A percentile compares a stretch with the other conserved stretches of the same genome.
These are phyloP conservation scores for Corynascus novoguineensis DNA, from an alignment of 495 filamentous ascomycete genomes.

Conservation along the genomic window DNA sequence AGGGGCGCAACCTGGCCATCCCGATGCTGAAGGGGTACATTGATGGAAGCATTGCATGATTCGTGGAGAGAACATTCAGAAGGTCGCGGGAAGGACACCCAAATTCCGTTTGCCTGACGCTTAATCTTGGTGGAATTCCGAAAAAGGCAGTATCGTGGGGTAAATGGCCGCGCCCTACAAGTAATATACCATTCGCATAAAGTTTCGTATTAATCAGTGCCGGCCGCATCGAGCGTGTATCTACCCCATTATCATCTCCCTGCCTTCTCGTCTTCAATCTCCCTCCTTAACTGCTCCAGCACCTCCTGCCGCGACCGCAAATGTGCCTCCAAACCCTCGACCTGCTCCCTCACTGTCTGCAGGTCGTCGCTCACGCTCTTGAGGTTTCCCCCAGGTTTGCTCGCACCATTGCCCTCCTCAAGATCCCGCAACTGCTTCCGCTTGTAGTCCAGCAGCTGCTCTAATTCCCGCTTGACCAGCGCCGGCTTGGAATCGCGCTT, in stretches of 20 bases:
- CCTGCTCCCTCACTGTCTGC: conserved; percentile 67
- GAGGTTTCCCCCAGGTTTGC: conserved; percentile 53
- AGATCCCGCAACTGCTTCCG: conserved; percentile 58
- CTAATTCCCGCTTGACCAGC: conserved; percentile 86
- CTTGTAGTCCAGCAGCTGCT: conserved; percentile 82
- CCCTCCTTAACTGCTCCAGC: conserved; percentile 51
- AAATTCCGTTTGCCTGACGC: not conserved
- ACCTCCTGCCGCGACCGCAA: conserved; percentile 54
- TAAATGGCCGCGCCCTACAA: not conserved
- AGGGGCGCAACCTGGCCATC: conserved; percentile 38
- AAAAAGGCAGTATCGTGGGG: not conserved
- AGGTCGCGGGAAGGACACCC: too few species aligned
- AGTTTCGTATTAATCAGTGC: not conserved
- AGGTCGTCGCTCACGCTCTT: conserved; percentile 63
- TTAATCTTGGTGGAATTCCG: not conserved
- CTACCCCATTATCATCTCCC: conserved; percentile 26
- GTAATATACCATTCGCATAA: conserved; percentile 2
- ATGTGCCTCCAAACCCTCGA: conserved; percentile 63
- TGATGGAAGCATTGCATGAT: conserved; percentile 35
- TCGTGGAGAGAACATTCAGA: not conserved
- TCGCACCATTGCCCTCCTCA: conserved; percentile 72
- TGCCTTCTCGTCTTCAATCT: conserved; percentile 62
- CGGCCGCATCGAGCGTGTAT: not conserved
- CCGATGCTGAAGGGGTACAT: conserved; percentile 33
- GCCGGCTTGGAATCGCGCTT: conserved; percentile 67